Base-by-base conservation (phyloP, 169 alveolate genomes). In the Eimeria sp. region DNA sequence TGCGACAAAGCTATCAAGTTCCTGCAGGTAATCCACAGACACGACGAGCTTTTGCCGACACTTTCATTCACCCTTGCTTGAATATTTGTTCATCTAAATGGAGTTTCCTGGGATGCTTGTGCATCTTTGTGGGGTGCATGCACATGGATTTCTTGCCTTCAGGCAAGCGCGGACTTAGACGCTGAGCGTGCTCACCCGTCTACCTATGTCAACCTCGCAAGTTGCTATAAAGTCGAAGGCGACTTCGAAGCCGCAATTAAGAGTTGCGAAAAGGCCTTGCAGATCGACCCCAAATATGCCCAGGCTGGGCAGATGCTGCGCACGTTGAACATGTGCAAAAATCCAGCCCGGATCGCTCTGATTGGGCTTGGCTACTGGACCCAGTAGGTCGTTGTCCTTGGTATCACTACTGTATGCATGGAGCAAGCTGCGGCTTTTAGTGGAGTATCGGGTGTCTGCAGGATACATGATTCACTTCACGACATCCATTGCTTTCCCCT, bases 1-100 rank as follows among this genome's bases (percentile, higher is more conserved):
- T 97, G 97, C 83, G 97, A 96, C 76, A 91, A 85, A 62, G 96
- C 98, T 27, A 83, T 97, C 77, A 93, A 94, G 76, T 97, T 96
- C 71, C 90, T 97, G 78, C 91, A 97, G 96, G 98, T 96, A 85
- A 97, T 76, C 85, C 37, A 40, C 33, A 40, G 85, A 56, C 40
- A 58, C 40, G 46, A 13, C 3, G 46, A 56, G 2, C 25, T 62
- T 27, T 68, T n/a, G 77, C 46, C n/a, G 77, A 46, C 4, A 13
- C 6, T 27, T 30, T 30, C 77, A 68, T 11, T 23, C 10, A 25
- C 37, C n/a, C 77, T n/a, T 68, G 16, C 40, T 13, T 68, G 77
- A 0, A n/a, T 13, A 13, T 0, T 27, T 16, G 46, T 16, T n/a
- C 77, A 3, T 43, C 20, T 68, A n/a, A 68, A 11, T 9, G 23